A percentile compares a stretch with the other conserved stretches of the same genome.
Conservation (phyloP, 2,329 filamentous ascomycete species). For the Seiridium unicorne region DNA sequence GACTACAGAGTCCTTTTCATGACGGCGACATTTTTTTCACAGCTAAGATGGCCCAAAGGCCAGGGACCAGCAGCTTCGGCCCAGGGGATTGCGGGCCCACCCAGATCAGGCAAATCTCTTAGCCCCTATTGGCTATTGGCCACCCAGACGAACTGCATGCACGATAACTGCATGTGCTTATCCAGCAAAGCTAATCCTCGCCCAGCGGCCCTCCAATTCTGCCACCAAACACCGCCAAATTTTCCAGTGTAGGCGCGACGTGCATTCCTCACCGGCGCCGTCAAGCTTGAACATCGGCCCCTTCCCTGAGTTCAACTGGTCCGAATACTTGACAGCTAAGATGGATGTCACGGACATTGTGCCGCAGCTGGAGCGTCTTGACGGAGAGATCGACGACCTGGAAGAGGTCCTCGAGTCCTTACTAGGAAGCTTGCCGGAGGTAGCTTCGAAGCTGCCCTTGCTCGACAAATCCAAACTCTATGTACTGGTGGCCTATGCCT, state of each 20-base stretch:
- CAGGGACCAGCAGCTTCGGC: slow-evolving; percentile 4
- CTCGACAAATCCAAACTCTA: slow-evolving; percentile 94
- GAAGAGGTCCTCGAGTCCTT: slow-evolving; percentile 75
- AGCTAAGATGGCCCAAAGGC: slow-evolving; percentile 6
- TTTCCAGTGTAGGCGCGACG: slow-evolving; percentile 6
- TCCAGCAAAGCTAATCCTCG: neutral
- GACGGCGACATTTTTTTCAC: slow-evolving; percentile 22
- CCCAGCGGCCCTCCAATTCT: slow-evolving; percentile 15
- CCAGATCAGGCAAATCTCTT: neutral
- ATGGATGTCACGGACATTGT: slow-evolving; percentile 58
- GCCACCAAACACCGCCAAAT: slow-evolving; percentile 25
- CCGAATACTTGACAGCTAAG: neutral
- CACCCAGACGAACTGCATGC: too few relatives aligned
- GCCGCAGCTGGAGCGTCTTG: slow-evolving; percentile 70
- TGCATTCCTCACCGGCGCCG: neutral
- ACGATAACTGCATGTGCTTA: too few relatives aligned
- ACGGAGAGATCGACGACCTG: slow-evolving; percentile 76
- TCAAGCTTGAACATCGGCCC: neutral
- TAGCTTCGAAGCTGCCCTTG: slow-evolving; percentile 78
- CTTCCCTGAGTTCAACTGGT: too few relatives aligned
- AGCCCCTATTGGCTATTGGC: neutral
- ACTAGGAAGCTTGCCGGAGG: slow-evolving; percentile 62
- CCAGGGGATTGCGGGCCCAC: neutral
- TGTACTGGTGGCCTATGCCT: slow-evolving; percentile 80
- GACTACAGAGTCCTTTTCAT: slow-evolving; percentile 13